Base-by-base conservation (phyloP, 352 stramenopile species). In the Bremia lactucae region DNA sequence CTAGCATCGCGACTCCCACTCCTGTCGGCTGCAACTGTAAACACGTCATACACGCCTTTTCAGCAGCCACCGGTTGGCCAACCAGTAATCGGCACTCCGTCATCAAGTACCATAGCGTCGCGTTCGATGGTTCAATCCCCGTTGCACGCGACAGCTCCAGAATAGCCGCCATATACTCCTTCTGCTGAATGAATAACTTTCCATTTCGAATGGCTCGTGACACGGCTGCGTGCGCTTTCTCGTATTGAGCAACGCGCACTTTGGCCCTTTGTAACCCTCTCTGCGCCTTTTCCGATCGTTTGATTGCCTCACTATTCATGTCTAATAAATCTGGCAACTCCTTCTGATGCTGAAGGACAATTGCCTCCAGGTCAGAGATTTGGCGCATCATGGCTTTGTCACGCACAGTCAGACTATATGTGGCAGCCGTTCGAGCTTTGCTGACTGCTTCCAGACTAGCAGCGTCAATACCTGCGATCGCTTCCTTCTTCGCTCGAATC, bases 91-190 rank as follows among this genome's bases (percentile, higher is more conserved):
- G 70, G 38, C 70, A 80, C 46, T 74, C 54, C 9, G 70, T 68
- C 14, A 83, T 49, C 59, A 83, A 45, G 31, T 69, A 72, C 65
- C 68, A 83, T 31, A 74, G 31, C 4, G 52, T 63, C 15, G 62
- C 53, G 21, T 77, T 80, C 23, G 65, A 68, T 2, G 59, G 57
- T 46, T 83, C 70, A 22, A 83, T 71, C 9, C 43, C 54, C 0
- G 46, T 45, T 13, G 68, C 70, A 6, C 68, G 65, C 28, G 67
- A 52, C 14, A 83, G 54, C 55, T 83, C 70, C 18, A 83, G 35
- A 18, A 83, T 78, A 18, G 70, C 67, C 15, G 68, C 65, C 50
- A 78, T 71, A 45, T 72, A 80, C 49, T 83, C 70, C 23, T 69
- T 52, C 49, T 75, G 62, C 9, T 52, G 33, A 45, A 83, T 74